Conservation (phyloP, 768 basidiomycete species). For the Lyophyllum semitale region DNA sequence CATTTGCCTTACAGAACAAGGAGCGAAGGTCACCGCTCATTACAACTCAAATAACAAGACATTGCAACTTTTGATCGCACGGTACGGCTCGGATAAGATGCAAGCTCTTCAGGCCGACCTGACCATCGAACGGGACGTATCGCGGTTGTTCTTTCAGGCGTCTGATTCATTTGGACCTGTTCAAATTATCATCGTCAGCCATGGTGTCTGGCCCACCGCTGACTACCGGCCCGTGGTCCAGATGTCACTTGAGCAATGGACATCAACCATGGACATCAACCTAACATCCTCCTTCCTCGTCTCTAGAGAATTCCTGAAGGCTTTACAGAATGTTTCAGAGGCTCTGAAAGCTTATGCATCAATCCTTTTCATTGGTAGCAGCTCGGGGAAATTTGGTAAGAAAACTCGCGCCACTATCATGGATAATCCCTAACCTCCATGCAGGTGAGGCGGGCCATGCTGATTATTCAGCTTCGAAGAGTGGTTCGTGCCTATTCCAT, state of each 20-base stretch:
- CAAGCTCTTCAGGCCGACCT: constrained; percentile 58
- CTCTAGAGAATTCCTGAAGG: constrained; percentile 57
- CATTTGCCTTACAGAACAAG: constrained; percentile 50
- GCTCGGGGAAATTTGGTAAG: constrained; percentile 68
- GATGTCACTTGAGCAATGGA: constrained; percentile 68
- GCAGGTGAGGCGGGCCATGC: constrained; percentile 60
- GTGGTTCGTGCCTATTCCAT: constrained; percentile 43
- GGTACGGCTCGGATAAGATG: constrained; percentile 34
- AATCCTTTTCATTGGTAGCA: constrained; percentile 70
- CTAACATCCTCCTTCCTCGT: constrained; percentile 71
- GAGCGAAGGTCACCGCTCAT: constrained; percentile 71
- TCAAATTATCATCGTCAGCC: constrained; percentile 63
- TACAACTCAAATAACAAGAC: constrained; percentile 56
- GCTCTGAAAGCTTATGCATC: constrained; percentile 55
- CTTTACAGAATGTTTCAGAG: constrained; percentile 38
- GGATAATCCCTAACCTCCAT: neutral
- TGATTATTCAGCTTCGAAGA: constrained; percentile 70
- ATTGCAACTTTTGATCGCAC: constrained; percentile 39
- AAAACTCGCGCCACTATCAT: neutral
- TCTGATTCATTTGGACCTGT: constrained; percentile 47
- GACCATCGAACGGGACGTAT: constrained; percentile 54
- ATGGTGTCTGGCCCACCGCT: constrained; percentile 50
- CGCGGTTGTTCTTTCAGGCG: constrained; percentile 47
- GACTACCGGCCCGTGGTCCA: constrained; percentile 51
- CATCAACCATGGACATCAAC: constrained; percentile 59